Evolutionary conservation across 2,329 filamentous ascomycete genomes (phyloP), one percentile per base, ranked within the genome.

Genomic region (Colletotrichum viniferum): DNA sequence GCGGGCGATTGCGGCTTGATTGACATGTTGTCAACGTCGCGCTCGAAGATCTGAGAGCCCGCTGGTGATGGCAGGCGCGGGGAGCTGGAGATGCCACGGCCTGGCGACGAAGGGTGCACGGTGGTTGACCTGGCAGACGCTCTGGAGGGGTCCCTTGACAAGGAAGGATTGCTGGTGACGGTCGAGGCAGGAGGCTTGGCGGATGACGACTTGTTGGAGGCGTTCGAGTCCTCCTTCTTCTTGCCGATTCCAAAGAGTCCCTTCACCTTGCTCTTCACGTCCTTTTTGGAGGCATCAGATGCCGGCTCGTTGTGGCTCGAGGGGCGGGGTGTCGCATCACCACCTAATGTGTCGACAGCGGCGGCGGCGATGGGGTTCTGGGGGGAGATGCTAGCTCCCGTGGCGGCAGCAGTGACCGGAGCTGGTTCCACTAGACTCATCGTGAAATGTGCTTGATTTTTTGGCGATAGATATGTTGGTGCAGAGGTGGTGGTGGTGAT

Each of bases 21-120:
- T 34, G 90, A 87, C 80, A 91, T 91, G 81, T 98, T 96, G 84
- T 98, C 96, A 28, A 98, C 96, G 83, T 96, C 95, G 81, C 96
- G 94, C 87, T 98, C 96, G 82, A 98, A 98, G 80, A 98, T 98
- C 79, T 93, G 92, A 6, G 92, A 93, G 32, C 90, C 89, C 13
- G 95, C 94, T 16, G 96, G 95, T 24, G 95, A 98, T 69, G 93
- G 91, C 60, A 96, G 85, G 64, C 94, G 90, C 6, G 95, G 94
- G 10, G 95, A 96, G 12, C 91, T 90, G 14, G 93, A 93, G 60
- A 95, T 85, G 67, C 90, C 91, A 73, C 92, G 91, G 74, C 86
- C 88, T 5, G 94, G 94, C 4, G 94, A 95, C 1, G 92, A 87
- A 16, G 92, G 91, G 13, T 88, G 82, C 62, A 85, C 83, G 79